Evolutionary conservation across 73 alveolate genomes (phyloP), one percentile per base, ranked within the genome.

Genomic region (Tetrahymena thermophila): DNA sequence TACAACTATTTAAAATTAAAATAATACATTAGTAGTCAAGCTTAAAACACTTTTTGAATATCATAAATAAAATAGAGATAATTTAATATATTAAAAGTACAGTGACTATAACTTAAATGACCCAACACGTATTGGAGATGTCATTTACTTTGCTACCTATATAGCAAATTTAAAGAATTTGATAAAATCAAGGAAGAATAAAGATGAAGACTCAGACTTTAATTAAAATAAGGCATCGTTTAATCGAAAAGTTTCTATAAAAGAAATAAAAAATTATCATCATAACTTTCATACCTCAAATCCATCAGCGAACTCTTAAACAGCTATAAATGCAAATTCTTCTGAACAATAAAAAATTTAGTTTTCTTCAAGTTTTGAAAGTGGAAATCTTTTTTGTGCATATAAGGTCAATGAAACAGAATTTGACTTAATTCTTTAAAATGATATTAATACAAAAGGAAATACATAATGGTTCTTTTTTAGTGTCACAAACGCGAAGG

Each of bases 341-440:
- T 13, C 35, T 71, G 37, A 17, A 23, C 11, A 71, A 25, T 71
- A 94, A 71, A 40, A 84, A 43, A 71, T 94, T 28, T 71, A 85
- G 35, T 94, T 94, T 57, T 94, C 93, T 35, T 94, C 96, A 19
- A 94, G 89, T 85, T 97, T 97, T 93, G 98, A 97, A 93, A 94
- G 97, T 55, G 98, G 98, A 5, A 97, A 97, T 94, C 96, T 97
- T 9, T 96, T 96, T 56, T 56, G 97, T 35, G 98, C 98, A 25
- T 89, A 96, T 84, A 93, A 96, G 56, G 55, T 35, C 25, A 35
- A 94, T 42, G 97, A 96, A 21, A 94, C 44, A 43, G 97, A 94
- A 35, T 97, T 96, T 94, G 97, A 97, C 85, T 94, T 97, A 23
- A 93, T 97, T 19, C 96, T 97, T 1, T 43, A 97, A 42, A 97